These are phyloP conservation scores for Euphorbia peplus DNA, from an alignment of 345 rosid genomes.

Conservation along the genomic window DNA sequence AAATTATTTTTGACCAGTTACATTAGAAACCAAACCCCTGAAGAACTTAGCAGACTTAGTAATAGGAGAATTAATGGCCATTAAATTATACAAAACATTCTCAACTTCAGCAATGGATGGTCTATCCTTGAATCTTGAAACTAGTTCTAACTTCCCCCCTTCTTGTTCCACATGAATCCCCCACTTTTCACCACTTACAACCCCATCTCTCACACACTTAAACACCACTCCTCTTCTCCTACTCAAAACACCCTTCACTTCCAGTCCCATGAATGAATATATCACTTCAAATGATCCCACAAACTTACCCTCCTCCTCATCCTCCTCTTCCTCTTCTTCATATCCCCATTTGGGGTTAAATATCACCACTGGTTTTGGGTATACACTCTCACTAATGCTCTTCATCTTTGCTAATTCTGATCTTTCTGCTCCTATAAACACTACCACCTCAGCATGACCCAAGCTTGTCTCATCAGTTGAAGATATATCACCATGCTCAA, in stretches of 20 bases:
- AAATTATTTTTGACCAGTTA: constrained; percentile 60
- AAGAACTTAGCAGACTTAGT: constrained; percentile 80
- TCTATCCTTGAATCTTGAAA: constrained; percentile 60
- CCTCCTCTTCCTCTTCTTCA: constrained; percentile 58
- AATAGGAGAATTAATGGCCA: constrained; percentile 86
- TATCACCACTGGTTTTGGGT: constrained; percentile 68
- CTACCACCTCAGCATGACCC: constrained; percentile 55
- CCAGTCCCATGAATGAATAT: constrained; percentile 72
- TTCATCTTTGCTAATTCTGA: constrained; percentile 42
- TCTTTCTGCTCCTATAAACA: constrained; percentile 61
- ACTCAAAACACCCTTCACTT: constrained; percentile 68
- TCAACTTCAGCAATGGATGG: constrained; percentile 80
- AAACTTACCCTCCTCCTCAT: constrained; percentile 44
- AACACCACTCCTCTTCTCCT: constrained; percentile 65
- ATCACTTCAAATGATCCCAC: constrained; percentile 69
- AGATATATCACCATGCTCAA: constrained; percentile 41
- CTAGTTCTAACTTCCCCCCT: constrained; percentile 54
- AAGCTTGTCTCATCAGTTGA: constrained; percentile 28
- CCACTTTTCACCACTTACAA: constrained; percentile 79
- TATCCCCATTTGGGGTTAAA: constrained; percentile 72
- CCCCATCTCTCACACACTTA: constrained; percentile 78
- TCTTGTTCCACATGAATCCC: constrained; percentile 61
- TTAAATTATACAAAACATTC: constrained; percentile 67
- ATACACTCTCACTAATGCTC: constrained; percentile 35
- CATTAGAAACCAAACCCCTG: constrained; percentile 61